These are phyloP conservation scores for Byssochlamys sp. DNA, from an alignment of 2,329 filamentous ascomycete species.

Conservation along the genomic window DNA sequence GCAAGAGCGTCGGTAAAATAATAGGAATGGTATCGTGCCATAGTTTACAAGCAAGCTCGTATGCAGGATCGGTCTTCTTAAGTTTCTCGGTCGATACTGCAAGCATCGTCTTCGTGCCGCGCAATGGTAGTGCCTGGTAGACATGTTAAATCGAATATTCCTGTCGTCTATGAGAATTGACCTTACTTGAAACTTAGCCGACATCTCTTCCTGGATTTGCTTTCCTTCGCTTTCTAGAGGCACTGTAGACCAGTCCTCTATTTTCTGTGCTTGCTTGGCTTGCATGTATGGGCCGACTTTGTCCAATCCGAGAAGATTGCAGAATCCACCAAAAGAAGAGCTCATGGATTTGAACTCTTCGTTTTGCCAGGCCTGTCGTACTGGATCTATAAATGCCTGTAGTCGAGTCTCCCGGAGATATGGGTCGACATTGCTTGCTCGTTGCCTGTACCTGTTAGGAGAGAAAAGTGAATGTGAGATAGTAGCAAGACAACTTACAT, in stretches of 20 bases:
- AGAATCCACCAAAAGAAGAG: conserved; percentile 70
- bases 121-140: conserved; percentile 60
- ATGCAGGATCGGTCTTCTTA: conserved; percentile 61
- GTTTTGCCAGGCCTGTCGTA: conserved; percentile 70
- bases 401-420: conserved; percentile 63
- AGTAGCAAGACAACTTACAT: conserved; percentile 44
- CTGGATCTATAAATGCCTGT: conserved; percentile 67
- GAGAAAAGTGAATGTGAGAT: conserved; percentile 6
- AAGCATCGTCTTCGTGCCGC: conserved; percentile 84
- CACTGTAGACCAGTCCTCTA: conserved; percentile 73
- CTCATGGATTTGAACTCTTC: conserved; percentile 58
- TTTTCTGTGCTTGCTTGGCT: conserved; percentile 59
- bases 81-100: conserved; percentile 85
- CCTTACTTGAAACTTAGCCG: conserved; percentile 59
- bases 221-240: conserved; percentile 70
- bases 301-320: conserved; percentile 65
- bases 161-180: background rate
- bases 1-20: conserved; percentile 76
- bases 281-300: conserved; percentile 72
- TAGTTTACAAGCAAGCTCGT: conserved; percentile 65
- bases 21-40: conserved; percentile 75
- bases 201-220: conserved; percentile 66
- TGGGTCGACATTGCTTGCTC: conserved; percentile 64
- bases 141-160: conserved; percentile 1
- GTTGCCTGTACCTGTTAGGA: conserved; percentile 51